Evolutionary conservation across 257 asterid genomes (phyloP).

Genomic region (Nicotiana tabacum): DNA sequence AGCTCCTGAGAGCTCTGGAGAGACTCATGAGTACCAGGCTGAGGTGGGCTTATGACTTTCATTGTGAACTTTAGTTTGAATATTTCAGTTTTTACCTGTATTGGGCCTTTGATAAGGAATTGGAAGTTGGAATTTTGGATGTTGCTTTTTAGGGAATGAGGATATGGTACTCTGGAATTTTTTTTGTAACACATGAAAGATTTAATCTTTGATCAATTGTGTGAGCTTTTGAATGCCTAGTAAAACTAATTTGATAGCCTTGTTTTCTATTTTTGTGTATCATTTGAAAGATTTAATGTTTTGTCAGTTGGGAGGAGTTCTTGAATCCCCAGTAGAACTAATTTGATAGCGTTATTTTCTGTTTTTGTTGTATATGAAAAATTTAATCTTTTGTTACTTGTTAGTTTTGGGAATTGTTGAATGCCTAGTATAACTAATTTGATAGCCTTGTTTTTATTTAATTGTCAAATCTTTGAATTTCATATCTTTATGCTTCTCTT

Average conservation of each 20-base stretch:
- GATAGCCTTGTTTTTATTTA: background rate
- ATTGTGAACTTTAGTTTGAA: background rate
- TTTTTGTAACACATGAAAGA: background rate
- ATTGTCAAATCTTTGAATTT: background rate
- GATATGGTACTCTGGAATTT: background rate
- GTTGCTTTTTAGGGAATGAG: background rate
- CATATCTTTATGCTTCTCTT: background rate
- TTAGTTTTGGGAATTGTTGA: background rate
- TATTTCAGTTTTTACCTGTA: background rate
- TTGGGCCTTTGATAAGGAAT: background rate
- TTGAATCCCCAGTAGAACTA: no score
- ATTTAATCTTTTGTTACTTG: no score
- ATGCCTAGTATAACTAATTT: background rate
- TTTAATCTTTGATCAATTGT: background rate
- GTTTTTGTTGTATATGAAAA: no score
- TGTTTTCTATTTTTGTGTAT: background rate
- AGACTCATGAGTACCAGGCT: slow-evolving; percentile 77
- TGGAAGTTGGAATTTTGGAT: background rate
- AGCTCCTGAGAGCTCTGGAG: slow-evolving; percentile 58
- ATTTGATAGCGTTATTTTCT: no score
- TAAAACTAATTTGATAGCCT: background rate
- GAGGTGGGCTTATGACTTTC: slow-evolving; percentile 48
- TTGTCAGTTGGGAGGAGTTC: background rate
- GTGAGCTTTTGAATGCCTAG: background rate
- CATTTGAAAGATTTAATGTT: background rate